Evolutionary conservation across 495 filamentous ascomycete genomes (phyloP).

Genomic region (Halenospora varia): DNA sequence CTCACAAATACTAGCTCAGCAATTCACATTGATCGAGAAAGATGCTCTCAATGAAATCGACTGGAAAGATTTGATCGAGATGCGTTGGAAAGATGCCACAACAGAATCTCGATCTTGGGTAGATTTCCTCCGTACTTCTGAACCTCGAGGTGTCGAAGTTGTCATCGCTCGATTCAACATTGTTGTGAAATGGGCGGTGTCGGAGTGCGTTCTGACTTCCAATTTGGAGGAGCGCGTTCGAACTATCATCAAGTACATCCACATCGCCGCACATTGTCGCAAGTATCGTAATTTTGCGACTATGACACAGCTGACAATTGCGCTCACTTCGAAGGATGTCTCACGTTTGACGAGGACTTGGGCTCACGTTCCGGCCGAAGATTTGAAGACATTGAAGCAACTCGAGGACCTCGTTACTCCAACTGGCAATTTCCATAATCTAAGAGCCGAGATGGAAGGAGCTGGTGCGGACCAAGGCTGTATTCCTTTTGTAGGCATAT

Average conservation of each 20-base stretch:
- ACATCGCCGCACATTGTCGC: constrained; percentile 82
- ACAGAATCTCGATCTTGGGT: constrained; percentile 77
- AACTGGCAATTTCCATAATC: constrained; percentile 82
- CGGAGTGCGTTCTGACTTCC: constrained; percentile 82
- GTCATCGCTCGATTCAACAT: constrained; percentile 96
- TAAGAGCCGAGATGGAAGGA: constrained; percentile 89
- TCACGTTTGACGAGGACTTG: constrained; percentile 76
- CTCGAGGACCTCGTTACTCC: constrained; percentile 86
- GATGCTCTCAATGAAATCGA: constrained; percentile 94
- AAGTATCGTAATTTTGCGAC: constrained; percentile 92
- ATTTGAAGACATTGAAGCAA: constrained; percentile 68
- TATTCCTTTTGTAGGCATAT: constrained; percentile 93
- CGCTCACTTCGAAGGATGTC: constrained; percentile 79
- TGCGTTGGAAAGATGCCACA: constrained; percentile 75
- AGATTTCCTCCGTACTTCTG: constrained; percentile 78
- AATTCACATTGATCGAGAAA: constrained; percentile 94
- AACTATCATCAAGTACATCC: constrained; percentile 86
- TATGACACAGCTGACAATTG: constrained; percentile 91
- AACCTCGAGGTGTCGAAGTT: constrained; percentile 87
- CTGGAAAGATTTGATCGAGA: constrained; percentile 95
- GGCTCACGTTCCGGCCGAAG: constrained; percentile 66
- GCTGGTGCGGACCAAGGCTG: constrained; percentile 71
- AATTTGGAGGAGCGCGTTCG: constrained; percentile 77
- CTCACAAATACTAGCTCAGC: constrained; percentile 84
- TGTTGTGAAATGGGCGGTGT: constrained; percentile 95